Conservation (phyloP, 805 yeast species). For the Candida wancherniae region DNA sequence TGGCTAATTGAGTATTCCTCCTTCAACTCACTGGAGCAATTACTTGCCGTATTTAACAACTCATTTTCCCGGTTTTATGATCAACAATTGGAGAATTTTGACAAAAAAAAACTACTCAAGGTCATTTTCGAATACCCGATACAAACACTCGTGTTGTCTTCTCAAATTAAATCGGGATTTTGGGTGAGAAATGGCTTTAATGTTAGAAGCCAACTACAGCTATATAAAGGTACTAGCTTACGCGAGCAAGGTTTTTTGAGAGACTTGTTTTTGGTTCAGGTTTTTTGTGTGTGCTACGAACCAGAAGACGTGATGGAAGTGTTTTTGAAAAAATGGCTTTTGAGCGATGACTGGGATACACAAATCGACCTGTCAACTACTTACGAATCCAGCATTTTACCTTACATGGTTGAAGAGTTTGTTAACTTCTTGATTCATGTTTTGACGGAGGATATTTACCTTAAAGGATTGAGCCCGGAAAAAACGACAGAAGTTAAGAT, state of each 20-base stretch:
- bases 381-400: slow-evolving; percentile 46
- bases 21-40: slow-evolving; percentile 20
- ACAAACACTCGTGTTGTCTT: slow-evolving; percentile 66
- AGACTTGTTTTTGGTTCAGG: slow-evolving; percentile 71
- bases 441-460: slow-evolving; percentile 60
- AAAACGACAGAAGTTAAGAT: slow-evolving; percentile 49
- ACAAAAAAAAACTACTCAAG: slow-evolving; percentile 1
- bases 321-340: slow-evolving; percentile 65
- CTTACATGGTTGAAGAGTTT: slow-evolving; percentile 76
- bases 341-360: slow-evolving; percentile 34
- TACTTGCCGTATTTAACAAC: slow-evolving; percentile 19
- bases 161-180: slow-evolving; percentile 82
- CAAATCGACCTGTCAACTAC: slow-evolving; percentile 8
- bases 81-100: slow-evolving; percentile 7
- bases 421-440: slow-evolving; percentile 61
- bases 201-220: slow-evolving; percentile 69
- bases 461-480: slow-evolving; percentile 45
- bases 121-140: slow-evolving; percentile 67
- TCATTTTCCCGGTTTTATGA: too few species aligned
- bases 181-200: slow-evolving; percentile 95
- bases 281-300: slow-evolving; percentile 45
- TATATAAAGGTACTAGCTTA: slow-evolving; percentile 72
- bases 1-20: slow-evolving; percentile 60
- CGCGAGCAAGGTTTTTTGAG: slow-evolving; percentile 79
- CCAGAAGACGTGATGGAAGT: slow-evolving; percentile 56